Evolutionary conservation across 495 filamentous ascomycete species (phyloP), one percentile per base, ranked within the genome.

Genomic region (Melanomma pulvis-pyrius): DNA sequence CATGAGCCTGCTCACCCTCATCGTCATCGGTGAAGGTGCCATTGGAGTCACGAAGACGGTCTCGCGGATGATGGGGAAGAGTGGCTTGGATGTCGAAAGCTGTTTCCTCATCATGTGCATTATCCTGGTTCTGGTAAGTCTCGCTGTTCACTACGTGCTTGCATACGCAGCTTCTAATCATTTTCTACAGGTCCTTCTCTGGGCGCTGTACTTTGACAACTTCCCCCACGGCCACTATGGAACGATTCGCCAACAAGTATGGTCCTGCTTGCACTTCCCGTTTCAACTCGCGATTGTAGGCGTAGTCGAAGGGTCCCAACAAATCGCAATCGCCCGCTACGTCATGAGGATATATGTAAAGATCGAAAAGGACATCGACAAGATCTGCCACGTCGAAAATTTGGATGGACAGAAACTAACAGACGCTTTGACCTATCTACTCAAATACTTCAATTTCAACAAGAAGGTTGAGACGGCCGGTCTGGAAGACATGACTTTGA

Each of bases 31-130:
- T 24, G 70, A 72, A 36, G 70, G 70, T 22, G 70, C 67, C 0
- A 72, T 72, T 63, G 70, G 65, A 36, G 62, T 72, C 21, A 69
- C 67, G 32, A 72, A 72, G 46, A 69, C 70, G 1, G 63, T 72
- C 17, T 70, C 56, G 2, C 32, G 59, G 19, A 47, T 72, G 60
- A 69, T 72, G 70, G 70, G 65, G 1, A 68, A 68, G 39, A 55
- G 29, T 49, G 67, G 66, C n/a, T 28, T 72, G 8, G 70, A 69
- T 44, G 28, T 51, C 4, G 66, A 65, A 21, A 58, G 61, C 29
- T 70, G 56, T 22, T 58, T 63, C 29, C 48, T 69, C 0, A 52
- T 72, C n/a, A 69, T 72, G 57, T 72, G 62, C 53, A 67, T 72
- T 39, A 72, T 71, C 24, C 36, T 63, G 32, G 49, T 72, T 24